These are phyloP conservation scores for Sporothrix pallida DNA, from an alignment of 2,329 filamentous ascomycete genomes.

Conservation along the genomic window DNA sequence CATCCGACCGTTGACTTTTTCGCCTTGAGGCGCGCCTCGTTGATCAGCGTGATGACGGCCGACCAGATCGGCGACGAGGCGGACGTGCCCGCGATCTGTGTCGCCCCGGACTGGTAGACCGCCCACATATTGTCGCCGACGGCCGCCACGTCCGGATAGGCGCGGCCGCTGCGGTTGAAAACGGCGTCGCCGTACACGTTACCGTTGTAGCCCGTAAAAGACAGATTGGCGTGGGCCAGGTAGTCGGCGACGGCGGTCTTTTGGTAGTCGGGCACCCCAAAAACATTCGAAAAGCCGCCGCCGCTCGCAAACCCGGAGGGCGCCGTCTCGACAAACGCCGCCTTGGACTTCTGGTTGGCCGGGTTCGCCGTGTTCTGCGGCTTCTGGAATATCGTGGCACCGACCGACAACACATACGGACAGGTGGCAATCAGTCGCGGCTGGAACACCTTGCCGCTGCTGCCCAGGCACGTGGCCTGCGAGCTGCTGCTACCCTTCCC, in stretches of 20 bases:
- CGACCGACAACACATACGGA: slow-evolving; percentile 58
- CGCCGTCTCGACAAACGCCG: slow-evolving; percentile 36
- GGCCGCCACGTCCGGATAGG: slow-evolving; percentile 42
- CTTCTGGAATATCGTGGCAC: slow-evolving; percentile 53
- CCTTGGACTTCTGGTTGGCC: slow-evolving; percentile 14
- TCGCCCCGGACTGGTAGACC: slow-evolving; percentile 43
- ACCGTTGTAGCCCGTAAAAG: slow-evolving; percentile 29
- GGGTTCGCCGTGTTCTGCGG: slow-evolving; percentile 1
- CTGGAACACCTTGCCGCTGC: slow-evolving; percentile 39
- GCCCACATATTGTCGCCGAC: slow-evolving; percentile 42
- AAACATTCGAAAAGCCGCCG: slow-evolving; percentile 56
- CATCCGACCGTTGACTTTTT: slow-evolving; percentile 51
- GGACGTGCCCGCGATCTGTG: slow-evolving; percentile 54
- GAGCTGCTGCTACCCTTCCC: slow-evolving; percentile 41
- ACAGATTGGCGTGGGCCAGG: slow-evolving; percentile 42
- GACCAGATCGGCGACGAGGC: slow-evolving; percentile 64
- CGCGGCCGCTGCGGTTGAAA: slow-evolving; percentile 40
- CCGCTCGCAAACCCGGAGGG: slow-evolving; percentile 45
- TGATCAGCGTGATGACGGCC: slow-evolving; percentile 64
- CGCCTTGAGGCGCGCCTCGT: slow-evolving; percentile 62
- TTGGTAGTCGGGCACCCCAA: slow-evolving; percentile 52
- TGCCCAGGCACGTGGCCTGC: slow-evolving; percentile 37
- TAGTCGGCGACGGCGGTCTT: slow-evolving; percentile 48
- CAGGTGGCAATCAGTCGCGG: slow-evolving; percentile 44
- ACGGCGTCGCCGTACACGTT: slow-evolving; percentile 32